Evolutionary conservation across 2,329 filamentous ascomycete species (phyloP).

Genomic region (Neofusicoccum sp.): DNA sequence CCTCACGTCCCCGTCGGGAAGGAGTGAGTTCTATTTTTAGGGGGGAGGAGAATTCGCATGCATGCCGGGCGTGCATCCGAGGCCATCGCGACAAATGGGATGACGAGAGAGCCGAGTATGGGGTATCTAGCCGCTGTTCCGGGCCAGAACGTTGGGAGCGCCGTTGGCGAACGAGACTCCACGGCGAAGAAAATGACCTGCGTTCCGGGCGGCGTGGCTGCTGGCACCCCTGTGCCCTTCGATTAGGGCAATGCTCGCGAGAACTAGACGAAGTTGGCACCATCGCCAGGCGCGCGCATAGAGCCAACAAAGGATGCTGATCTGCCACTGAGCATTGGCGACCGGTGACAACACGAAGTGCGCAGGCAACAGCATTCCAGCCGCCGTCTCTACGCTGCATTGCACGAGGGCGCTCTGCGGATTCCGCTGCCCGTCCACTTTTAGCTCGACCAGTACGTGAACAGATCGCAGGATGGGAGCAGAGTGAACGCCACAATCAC

Average conservation of each 20-base stretch:
- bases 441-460: too few species aligned
- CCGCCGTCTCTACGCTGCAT: too few species aligned
- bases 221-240: too few species aligned
- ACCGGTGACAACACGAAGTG: too few species aligned
- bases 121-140: slow-evolving; percentile 12
- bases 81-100: background rate
- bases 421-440: too few species aligned
- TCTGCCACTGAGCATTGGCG: too few species aligned
- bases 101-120: background rate
- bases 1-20: background rate
- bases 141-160: slow-evolving; percentile 7
- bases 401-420: too few species aligned
- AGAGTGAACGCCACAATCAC: too few species aligned
- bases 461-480: too few species aligned
- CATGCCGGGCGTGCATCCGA: background rate
- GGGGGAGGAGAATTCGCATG: background rate
- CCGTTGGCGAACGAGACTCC: background rate
- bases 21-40: slow-evolving; percentile 3
- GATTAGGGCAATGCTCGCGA: background rate
- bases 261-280: background rate
- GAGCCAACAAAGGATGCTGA: background rate
- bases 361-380: too few species aligned
- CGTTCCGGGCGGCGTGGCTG: slow-evolving; percentile 1
- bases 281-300: background rate
- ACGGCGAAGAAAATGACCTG: background rate